A percentile compares a stretch with the other conserved stretches of the same genome.
phyloP scores from a whole-genome alignment of 2,329 filamentous ascomycete genomes.

The Neocatenulostroma microsporum region DNA sequence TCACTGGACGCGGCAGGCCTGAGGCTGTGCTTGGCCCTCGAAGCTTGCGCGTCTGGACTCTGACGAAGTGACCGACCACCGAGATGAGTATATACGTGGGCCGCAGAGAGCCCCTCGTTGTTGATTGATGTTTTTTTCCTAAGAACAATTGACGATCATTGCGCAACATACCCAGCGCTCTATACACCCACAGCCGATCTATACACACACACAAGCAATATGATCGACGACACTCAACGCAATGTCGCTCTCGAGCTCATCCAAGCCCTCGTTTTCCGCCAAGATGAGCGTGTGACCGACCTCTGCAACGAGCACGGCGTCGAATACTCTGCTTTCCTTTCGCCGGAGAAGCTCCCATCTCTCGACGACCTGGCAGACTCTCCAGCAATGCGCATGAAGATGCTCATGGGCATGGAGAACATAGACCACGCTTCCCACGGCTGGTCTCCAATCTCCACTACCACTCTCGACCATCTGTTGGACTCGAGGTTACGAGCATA shows the following conservation, averaged over 20 bases:
- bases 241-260: slow-evolving; percentile 9
- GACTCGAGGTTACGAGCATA: slow-evolving; percentile 8
- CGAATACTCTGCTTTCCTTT: slow-evolving; percentile 10
- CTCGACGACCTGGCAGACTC: slow-evolving; percentile 12
- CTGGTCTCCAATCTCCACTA: slow-evolving; percentile 9
- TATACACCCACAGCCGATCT: too few species aligned
- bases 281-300: slow-evolving; percentile 11
- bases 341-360: slow-evolving; percentile 6
- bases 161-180: too few species aligned
- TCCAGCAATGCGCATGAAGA: slow-evolving; percentile 12
- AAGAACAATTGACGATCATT: too few species aligned
- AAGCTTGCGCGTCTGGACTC: too few species aligned
- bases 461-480: slow-evolving; percentile 9
- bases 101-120: too few species aligned
- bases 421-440: slow-evolving; percentile 9
- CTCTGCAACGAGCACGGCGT: slow-evolving; percentile 5
- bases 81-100: too few species aligned
- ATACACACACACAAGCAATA: neutral
- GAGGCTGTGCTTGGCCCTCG: too few species aligned
- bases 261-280: slow-evolving; percentile 12
- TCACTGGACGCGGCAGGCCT: too few species aligned
- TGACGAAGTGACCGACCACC: too few species aligned
- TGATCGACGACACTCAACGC: slow-evolving; percentile 4
- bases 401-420: slow-evolving; percentile 6
- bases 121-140: too few species aligned